phyloP scores from a whole-genome alignment of 2,329 filamentous ascomycete genomes.

The Clarireedia hainanense region DNA sequence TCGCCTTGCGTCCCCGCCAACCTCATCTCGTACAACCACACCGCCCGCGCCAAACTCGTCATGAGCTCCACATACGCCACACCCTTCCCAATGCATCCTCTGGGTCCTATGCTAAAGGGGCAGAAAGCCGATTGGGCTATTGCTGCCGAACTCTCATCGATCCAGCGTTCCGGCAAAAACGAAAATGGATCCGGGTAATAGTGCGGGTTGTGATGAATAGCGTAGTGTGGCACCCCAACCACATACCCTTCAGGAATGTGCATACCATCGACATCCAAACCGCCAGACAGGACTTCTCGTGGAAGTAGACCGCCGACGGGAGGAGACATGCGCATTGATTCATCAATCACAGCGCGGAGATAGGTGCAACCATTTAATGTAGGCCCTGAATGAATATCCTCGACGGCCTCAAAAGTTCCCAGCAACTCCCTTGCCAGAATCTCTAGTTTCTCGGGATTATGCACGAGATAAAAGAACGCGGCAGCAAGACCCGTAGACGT shows the following conservation, averaged over 20 bases:
- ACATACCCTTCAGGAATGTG: conserved; percentile 34
- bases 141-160: conserved; percentile 23
- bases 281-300: conserved; percentile 20
- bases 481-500: conserved; percentile 33
- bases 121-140: conserved; percentile 18
- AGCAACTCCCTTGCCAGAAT: conserved; percentile 25
- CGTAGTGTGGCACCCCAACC: conserved; percentile 37
- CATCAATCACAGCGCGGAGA: conserved; percentile 36
- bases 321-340: conserved; percentile 25
- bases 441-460: conserved; percentile 26
- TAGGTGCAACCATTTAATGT: conserved; percentile 31
- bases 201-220: conserved; percentile 37
- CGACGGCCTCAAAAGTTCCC: conserved; percentile 19
- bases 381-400: conserved; percentile 28
- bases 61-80: conserved; percentile 22
- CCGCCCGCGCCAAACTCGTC: conserved; percentile 16
- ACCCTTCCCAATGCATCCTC: conserved; percentile 24
- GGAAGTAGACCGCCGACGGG: conserved; percentile 19
- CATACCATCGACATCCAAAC: conserved; percentile 21
- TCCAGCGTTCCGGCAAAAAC: conserved; percentile 41
- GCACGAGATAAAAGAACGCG: conserved; percentile 33
- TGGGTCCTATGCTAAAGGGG: conserved; percentile 22
- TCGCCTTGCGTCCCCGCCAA: conserved; percentile 40
- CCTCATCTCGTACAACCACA: conserved; percentile 22
- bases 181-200: conserved; percentile 36